Conservation (phyloP, 352 stramenopile species). For the Phytophthora pisi region DNA sequence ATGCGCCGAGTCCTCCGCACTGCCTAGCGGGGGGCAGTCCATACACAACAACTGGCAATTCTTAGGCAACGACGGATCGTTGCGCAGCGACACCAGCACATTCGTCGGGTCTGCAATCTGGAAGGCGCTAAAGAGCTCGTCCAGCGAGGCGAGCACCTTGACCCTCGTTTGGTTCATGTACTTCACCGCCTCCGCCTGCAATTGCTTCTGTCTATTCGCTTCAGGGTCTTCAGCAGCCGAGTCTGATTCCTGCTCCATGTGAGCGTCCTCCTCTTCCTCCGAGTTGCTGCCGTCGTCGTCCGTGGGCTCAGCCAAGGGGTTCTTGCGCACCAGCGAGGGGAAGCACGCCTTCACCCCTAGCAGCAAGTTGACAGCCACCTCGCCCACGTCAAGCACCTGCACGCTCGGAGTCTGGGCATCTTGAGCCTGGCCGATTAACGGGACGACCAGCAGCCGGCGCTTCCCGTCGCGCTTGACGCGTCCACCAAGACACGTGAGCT, state of each 20-base stretch:
- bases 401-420: conserved; percentile 24
- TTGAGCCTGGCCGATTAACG: conserved; percentile 32
- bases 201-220: conserved; percentile 15
- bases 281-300: conserved; percentile 47
- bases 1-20: conserved; percentile 2
- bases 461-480: conserved; percentile 52
- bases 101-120: conserved; percentile 38
- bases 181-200: conserved; percentile 18
- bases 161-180: conserved; percentile 48
- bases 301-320: conserved; percentile 34
- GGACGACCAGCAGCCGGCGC: conserved; percentile 54
- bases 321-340: conserved; percentile 65
- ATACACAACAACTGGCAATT: conserved; percentile 61
- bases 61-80: conserved; percentile 32
- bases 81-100: conserved; percentile 33
- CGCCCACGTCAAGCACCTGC: conserved; percentile 66
- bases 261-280: conserved; percentile 40
- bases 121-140: conserved; percentile 50
- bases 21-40: conserved; percentile 45
- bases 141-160: conserved; percentile 49
- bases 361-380: conserved; percentile 57
- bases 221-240: conserved; percentile 1
- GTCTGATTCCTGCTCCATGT: conserved; percentile 30
- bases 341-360: conserved; percentile 66
- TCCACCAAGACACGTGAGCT: conserved; percentile 68